phyloP scores from a whole-genome alignment of 192 early-diverging fungal genomes.

The Coemansia sp. region DNA sequence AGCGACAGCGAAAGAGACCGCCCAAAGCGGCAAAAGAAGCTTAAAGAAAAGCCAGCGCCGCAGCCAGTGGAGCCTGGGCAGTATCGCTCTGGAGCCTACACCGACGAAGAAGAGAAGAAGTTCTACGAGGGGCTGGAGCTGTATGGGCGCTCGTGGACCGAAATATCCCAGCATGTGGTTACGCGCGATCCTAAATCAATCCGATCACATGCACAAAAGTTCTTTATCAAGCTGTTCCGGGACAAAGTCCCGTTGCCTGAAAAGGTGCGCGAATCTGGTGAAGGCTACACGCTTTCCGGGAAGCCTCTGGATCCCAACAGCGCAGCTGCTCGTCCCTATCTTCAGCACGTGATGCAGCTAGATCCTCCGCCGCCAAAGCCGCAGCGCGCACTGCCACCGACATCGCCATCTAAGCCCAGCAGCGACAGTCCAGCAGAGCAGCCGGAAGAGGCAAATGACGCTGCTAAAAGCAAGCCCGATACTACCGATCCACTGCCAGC shows the following conservation, averaged over 20 bases:
- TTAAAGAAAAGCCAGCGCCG: slow-evolving; percentile 29
- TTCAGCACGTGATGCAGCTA: slow-evolving; percentile 55
- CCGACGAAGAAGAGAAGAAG: slow-evolving; percentile 67
- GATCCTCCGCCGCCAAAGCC: slow-evolving; percentile 28
- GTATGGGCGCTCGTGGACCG: slow-evolving; percentile 80
- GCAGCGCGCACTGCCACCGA: too few relatives aligned
- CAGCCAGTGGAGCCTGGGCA: slow-evolving; percentile 47
- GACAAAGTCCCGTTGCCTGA: slow-evolving; percentile 78
- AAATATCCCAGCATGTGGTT: slow-evolving; percentile 68
- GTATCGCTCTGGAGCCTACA: slow-evolving; percentile 69
- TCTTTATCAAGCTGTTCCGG: slow-evolving; percentile 87
- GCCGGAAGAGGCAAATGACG: too few relatives aligned
- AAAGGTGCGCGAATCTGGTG: slow-evolving; percentile 71
- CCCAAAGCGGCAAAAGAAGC: slow-evolving; percentile 16
- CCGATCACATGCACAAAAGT: slow-evolving; percentile 87
- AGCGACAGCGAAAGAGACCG: slow-evolving; percentile 20
- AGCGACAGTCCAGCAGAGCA: too few relatives aligned
- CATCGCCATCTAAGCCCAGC: too few relatives aligned
- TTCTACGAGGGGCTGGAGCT: slow-evolving; percentile 79
- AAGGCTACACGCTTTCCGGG: slow-evolving; percentile 78
- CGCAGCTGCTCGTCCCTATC: slow-evolving; percentile 78
- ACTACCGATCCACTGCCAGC: too few relatives aligned
- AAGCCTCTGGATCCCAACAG: slow-evolving; percentile 87
- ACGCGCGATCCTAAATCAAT: slow-evolving; percentile 83
- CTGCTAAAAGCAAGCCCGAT: too few relatives aligned